Evolutionary conservation across 768 basidiomycete genomes (phyloP), one percentile per base, ranked within the genome.

Genomic region (Naematelia aurantialba): DNA sequence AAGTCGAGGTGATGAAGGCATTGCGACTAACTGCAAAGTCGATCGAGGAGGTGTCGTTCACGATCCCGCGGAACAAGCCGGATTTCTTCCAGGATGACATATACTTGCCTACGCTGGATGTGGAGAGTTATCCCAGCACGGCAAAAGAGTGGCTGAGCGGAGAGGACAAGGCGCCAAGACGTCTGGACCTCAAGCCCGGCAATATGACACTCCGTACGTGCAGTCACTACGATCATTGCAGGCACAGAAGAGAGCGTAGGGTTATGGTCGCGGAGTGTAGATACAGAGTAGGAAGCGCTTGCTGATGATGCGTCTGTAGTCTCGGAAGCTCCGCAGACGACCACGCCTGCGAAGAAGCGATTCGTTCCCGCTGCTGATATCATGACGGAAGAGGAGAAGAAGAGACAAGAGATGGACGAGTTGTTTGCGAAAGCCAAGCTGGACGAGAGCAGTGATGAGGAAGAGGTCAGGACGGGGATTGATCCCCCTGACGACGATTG

Each of bases 61-160:
- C 62, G 17, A 71, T 79, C 8, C 78, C 78, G 5, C 62, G 78
- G 29, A 74, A 75, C 42, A 74, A 71, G 73, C 69, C 71, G 46
- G 75, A 76, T 5, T 75, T 67, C 65, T 78, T 78, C 74, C 78
- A 79, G 54, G 74, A 79, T 59, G 79, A 79, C 55, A 73, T 79
- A 45, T 79, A 68, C 47, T 56, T 72, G 11, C 62, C 62, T 2
- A 79, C 79, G 3, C 39, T 64, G 12, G 75, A 77, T 25, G 56
- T 60, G 0, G 67, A 69, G 51, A 62, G 54, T 8, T 55, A 72
- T 3, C 24, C 61, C 0, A 49, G 59, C 5, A 39, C 59, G 0
- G 64, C 70, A 1, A 17, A 53, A 19, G 70, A 73, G 8, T 79
- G 76, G 74, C 30, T 73, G 5, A 58, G 3, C 0, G 78, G 76